These are phyloP conservation scores for Serpula lacrymans DNA, from an alignment of 768 basidiomycete genomes.

Conservation along the genomic window DNA sequence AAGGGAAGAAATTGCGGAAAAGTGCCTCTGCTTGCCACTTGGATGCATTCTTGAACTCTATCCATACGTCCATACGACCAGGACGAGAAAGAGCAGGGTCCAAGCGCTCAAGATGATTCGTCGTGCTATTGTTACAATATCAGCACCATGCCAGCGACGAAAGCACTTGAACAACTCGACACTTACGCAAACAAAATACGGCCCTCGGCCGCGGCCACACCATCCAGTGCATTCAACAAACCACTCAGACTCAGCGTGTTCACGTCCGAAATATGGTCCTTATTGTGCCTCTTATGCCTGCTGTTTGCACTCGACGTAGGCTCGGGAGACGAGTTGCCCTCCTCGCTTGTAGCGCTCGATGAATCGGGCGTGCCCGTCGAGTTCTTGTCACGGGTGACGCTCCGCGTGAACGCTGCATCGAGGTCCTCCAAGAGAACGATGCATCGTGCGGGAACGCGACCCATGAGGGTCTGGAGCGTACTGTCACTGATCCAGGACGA, in stretches of 20 bases:
- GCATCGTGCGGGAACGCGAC: constrained; percentile 78
- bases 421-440: constrained; percentile 90
- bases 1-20: constrained; percentile 91
- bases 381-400: constrained; percentile 60
- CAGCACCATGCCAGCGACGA: constrained; percentile 2
- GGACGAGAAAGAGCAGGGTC: constrained; percentile 91
- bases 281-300: constrained; percentile 43
- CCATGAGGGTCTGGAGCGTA: constrained; percentile 82
- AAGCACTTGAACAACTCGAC: constrained; percentile 2
- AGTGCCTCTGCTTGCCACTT: constrained; percentile 83
- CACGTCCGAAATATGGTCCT: constrained; percentile 66
- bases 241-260: constrained; percentile 83
- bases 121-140: constrained; percentile 49
- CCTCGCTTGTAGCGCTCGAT: constrained; percentile 26
- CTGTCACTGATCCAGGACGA: constrained; percentile 87
- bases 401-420: constrained; percentile 84
- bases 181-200: constrained; percentile 86
- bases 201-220: constrained; percentile 84
- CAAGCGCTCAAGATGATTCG: constrained; percentile 87
- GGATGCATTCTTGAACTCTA: constrained; percentile 85
- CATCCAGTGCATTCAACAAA: constrained; percentile 80
- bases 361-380: constrained; percentile 43
- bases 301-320: constrained; percentile 32
- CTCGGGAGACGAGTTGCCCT: constrained; percentile 27
- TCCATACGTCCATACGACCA: constrained; percentile 90